Evolutionary conservation across 805 yeast genomes (phyloP).

Genomic region (Debaryomyces hansenii): DNA sequence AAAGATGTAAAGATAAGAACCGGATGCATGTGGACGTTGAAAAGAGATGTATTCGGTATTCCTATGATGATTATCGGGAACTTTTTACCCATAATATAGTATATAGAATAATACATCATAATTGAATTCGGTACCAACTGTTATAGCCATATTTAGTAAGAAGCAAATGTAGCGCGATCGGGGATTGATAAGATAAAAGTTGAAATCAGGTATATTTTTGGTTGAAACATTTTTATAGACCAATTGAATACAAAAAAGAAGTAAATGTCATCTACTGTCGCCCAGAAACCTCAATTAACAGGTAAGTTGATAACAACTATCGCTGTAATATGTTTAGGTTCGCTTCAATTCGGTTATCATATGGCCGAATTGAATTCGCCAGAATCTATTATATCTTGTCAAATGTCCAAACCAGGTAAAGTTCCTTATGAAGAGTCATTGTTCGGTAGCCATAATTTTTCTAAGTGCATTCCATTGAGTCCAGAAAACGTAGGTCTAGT

Average conservation of each 20-base stretch:
- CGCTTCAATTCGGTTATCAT: conserved; percentile 91
- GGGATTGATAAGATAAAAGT: too few relatives aligned
- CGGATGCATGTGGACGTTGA: conserved; percentile 87
- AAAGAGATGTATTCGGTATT: conserved; percentile 92
- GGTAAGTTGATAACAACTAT: conserved; percentile 43
- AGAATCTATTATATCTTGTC: conserved; percentile 65
- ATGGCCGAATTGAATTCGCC: conserved; percentile 95
- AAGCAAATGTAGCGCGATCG: not conserved
- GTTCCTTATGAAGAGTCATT: conserved; percentile 35
- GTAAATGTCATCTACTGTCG: not conserved
- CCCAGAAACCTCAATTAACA: conserved; percentile 17
- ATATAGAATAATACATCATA: not conserved
- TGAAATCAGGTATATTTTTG: too few relatives aligned
- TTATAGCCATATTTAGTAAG: not conserved
- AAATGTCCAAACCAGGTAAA: conserved; percentile 26
- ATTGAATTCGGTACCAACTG: too few relatives aligned
- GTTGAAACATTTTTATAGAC: too few relatives aligned
- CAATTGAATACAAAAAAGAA: not conserved
- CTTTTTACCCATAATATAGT: conserved; percentile 69
- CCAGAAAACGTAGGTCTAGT: conserved; percentile 65
- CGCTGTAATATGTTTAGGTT: conserved; percentile 67
- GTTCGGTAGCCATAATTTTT: conserved; percentile 40
- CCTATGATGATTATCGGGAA: conserved; percentile 97
- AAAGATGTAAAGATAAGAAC: conserved; percentile 63
- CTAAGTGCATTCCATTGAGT: conserved; percentile 58